phyloP scores from a whole-genome alignment of 2,329 filamentous ascomycete species.

The Lachnellula arida region DNA sequence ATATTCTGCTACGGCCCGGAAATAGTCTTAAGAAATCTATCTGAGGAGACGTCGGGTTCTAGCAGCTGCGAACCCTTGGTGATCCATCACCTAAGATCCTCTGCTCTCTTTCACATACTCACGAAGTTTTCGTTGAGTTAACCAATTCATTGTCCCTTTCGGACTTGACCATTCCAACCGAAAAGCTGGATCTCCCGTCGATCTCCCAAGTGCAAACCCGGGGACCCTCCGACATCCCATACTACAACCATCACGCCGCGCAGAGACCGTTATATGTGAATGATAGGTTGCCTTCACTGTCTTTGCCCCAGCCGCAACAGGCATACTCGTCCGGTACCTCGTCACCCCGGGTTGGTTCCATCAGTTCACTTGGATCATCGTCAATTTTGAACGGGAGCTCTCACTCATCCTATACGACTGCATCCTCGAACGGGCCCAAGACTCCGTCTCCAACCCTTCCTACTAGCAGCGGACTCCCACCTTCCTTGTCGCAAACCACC shows the following conservation, averaged over 20 bases:
- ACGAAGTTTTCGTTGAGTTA: slow-evolving; percentile 25
- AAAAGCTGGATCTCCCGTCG: slow-evolving; percentile 91
- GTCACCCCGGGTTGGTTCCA: slow-evolving; percentile 73
- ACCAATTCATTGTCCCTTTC: slow-evolving; percentile 25
- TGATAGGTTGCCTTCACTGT: slow-evolving; percentile 68
- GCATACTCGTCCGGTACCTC: slow-evolving; percentile 65
- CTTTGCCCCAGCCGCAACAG: slow-evolving; percentile 60
- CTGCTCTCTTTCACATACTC: slow-evolving; percentile 1
- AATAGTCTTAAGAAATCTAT: background rate
- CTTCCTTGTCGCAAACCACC: slow-evolving; percentile 35
- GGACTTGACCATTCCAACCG: slow-evolving; percentile 50
- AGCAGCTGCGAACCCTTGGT: background rate
- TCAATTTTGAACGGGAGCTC: slow-evolving; percentile 48
- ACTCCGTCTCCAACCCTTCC: slow-evolving; percentile 70
- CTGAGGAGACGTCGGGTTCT: background rate
- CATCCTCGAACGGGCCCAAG: slow-evolving; percentile 59
- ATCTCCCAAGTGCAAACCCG: slow-evolving; percentile 78
- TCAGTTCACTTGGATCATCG: slow-evolving; percentile 53
- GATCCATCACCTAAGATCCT: background rate
- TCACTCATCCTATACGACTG: slow-evolving; percentile 50
- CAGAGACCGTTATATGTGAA: slow-evolving; percentile 63
- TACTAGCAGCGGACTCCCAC: slow-evolving; percentile 42
- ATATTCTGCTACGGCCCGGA: slow-evolving; percentile 13
- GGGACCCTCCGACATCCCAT: slow-evolving; percentile 66
- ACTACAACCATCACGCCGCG: slow-evolving; percentile 62